Evolutionary conservation across 2,329 filamentous ascomycete species (phyloP).

Genomic region (Dactylellina drechsleri): DNA sequence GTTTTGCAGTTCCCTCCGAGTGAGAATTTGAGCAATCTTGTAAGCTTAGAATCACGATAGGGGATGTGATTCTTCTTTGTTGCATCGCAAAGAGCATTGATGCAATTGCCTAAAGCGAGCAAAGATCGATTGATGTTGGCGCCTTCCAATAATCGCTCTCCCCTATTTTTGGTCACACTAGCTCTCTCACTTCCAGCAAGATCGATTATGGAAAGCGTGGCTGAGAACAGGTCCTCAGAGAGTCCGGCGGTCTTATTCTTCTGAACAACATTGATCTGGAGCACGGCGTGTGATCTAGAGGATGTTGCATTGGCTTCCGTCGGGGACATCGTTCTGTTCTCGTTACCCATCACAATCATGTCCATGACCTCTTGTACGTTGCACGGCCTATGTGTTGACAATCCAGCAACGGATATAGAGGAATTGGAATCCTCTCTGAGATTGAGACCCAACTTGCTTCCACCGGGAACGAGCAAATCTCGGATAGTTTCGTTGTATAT

Average conservation of each 20-base stretch:
- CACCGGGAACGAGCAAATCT: slow-evolving; percentile 86
- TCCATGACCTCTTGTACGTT: slow-evolving; percentile 98
- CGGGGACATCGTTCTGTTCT: slow-evolving; percentile 92
- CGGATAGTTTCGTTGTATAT: slow-evolving; percentile 99
- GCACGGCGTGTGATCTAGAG: slow-evolving; percentile 93
- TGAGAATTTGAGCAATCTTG: slow-evolving; percentile 93
- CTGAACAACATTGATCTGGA: slow-evolving; percentile 95
- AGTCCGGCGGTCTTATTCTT: slow-evolving; percentile 92
- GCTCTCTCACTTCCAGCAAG: slow-evolving; percentile 94
- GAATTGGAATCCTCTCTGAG: slow-evolving; percentile 94
- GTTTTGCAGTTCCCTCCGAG: slow-evolving; percentile 98
- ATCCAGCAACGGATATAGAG: slow-evolving; percentile 85
- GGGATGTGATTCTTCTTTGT: slow-evolving; percentile 93
- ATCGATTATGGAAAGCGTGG: slow-evolving; percentile 97
- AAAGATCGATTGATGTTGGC: slow-evolving; percentile 99
- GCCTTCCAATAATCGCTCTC: slow-evolving; percentile 88
- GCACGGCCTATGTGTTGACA: slow-evolving; percentile 89
- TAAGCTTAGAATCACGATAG: slow-evolving; percentile 97
- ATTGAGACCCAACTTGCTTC: slow-evolving; percentile 79
- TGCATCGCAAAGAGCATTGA: slow-evolving; percentile 95
- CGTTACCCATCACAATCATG: slow-evolving; percentile 95
- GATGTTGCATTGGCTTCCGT: slow-evolving; percentile 98
- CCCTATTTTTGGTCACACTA: slow-evolving; percentile 94
- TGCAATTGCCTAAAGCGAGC: slow-evolving; percentile 92
- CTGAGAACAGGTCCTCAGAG: slow-evolving; percentile 97